Evolutionary conservation across 202 grass and related monocot genomes (phyloP), one percentile per base, ranked within the genome.

Genomic region (Setaria italica): DNA sequence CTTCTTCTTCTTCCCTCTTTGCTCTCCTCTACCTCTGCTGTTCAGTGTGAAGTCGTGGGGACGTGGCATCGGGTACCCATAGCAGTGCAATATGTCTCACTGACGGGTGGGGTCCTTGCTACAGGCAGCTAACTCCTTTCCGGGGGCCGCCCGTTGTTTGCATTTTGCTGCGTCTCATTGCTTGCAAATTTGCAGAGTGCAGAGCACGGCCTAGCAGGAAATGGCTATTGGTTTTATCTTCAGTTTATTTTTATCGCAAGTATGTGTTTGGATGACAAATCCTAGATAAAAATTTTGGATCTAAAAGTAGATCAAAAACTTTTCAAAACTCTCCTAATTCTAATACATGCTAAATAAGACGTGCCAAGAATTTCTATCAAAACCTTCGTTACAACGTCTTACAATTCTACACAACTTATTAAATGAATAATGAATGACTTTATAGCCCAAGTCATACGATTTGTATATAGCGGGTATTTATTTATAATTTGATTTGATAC

Each of bases 1-100:
- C 55, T 41, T 41, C 58, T 1, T 57, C 72, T 20, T 73, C 29
- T 30, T 39, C 33, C 43, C 74, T 72, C 66, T 72, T 55, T 60
- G 45, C 82, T 86, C 79, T 74, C 60, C 83, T 65, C 9, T 62
- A 35, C 62, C 45, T 75, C 49, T 48, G 14, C 79, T 49, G 50
- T 64, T 76, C 42, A 37, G 45, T 39, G 10, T 54, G 30, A 86
- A 79, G 41, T 37, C 57, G 46, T 77, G 73, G 88, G 87, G 84
- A 55, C 55, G 13, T 60, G 32, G 30, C 71, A 64, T 11, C 50
- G 82, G 77, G 85, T 91, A 65, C 46, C 48, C 82, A 3, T 91
- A 91, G 89, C 89, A 8, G 21, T 32, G 35, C 4, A 3, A 16
- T 20, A 6, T 21, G 20, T 43, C 1, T 72, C 56, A 77, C 64